These are phyloP conservation scores for Eucalyptus marginata DNA, from an alignment of 345 rosid species.

Conservation along the genomic window DNA sequence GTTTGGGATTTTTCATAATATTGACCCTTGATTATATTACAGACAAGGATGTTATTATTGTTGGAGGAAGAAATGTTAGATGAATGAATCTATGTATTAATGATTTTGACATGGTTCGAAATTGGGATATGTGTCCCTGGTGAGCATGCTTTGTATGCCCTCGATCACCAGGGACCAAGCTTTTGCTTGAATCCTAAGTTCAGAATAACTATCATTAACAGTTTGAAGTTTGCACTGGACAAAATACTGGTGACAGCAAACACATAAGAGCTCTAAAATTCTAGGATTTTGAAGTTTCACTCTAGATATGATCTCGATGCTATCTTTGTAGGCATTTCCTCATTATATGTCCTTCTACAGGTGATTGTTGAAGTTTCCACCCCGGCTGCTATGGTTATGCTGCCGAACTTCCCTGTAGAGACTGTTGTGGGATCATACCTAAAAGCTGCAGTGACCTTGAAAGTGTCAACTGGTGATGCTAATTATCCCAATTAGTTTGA, in stretches of 20 bases:
- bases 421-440: slow-evolving; percentile 73
- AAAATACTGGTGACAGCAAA: background rate
- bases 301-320: background rate
- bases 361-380: slow-evolving; percentile 69
- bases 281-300: background rate
- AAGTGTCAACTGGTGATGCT: slow-evolving; percentile 54
- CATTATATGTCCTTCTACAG: slow-evolving; percentile 14
- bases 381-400: slow-evolving; percentile 70
- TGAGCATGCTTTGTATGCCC: background rate
- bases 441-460: slow-evolving; percentile 75
- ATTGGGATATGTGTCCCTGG: background rate
- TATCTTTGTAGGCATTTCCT: background rate
- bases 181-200: background rate
- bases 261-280: background rate
- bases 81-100: background rate
- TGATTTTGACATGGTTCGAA: background rate
- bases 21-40: background rate
- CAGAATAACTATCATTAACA: background rate
- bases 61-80: background rate
- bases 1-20: no score
- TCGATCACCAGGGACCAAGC: background rate
- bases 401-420: slow-evolving; percentile 77
- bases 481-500: background rate
- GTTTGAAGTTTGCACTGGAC: background rate
- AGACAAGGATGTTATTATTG: background rate